Conservation (phyloP, 805 yeast genomes). For the Saccharomycopsis fermentans region DNA sequence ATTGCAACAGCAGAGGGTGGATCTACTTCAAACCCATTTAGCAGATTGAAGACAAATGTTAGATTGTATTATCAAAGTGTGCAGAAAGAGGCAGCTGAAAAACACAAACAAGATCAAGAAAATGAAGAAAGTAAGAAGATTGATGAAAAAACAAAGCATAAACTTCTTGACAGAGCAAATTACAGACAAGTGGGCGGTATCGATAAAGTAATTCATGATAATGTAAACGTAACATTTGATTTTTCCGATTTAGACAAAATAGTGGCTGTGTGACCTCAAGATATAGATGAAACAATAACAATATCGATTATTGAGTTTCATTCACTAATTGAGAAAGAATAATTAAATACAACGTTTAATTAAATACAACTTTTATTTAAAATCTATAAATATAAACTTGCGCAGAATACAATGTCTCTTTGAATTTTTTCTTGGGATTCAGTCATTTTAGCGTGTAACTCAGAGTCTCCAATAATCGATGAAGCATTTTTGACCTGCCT, state of each 20-base stretch:
- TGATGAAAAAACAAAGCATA: conserved; percentile 30
- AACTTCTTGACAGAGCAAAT: conserved; percentile 37
- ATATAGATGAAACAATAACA: neutral
- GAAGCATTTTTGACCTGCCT: conserved; percentile 93
- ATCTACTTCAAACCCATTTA: conserved; percentile 63
- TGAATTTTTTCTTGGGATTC: conserved; percentile 91
- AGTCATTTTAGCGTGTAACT: conserved; percentile 80
- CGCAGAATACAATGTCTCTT: conserved; percentile 95
- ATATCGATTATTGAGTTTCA: neutral
- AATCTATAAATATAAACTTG: conserved; percentile 71
- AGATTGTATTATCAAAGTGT: conserved; percentile 60
- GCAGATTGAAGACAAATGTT: conserved; percentile 80
- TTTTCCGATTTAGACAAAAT: neutral
- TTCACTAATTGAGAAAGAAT: neutral
- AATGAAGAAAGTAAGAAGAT: conserved; percentile 32
- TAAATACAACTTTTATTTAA: no score
- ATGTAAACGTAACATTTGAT: conserved; percentile 4
- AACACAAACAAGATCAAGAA: conserved; percentile 44
- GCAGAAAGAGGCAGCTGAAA: conserved; percentile 47
- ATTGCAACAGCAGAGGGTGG: conserved; percentile 24
- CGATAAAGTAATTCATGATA: conserved; percentile 34
- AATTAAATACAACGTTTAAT: neutral
- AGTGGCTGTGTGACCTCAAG: neutral
- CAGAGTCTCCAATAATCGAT: conserved; percentile 85
- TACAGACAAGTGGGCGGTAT: conserved; percentile 50